Evolutionary conservation across 257 asterid species (phyloP).

Genomic region (Solanum gracilifrons): DNA sequence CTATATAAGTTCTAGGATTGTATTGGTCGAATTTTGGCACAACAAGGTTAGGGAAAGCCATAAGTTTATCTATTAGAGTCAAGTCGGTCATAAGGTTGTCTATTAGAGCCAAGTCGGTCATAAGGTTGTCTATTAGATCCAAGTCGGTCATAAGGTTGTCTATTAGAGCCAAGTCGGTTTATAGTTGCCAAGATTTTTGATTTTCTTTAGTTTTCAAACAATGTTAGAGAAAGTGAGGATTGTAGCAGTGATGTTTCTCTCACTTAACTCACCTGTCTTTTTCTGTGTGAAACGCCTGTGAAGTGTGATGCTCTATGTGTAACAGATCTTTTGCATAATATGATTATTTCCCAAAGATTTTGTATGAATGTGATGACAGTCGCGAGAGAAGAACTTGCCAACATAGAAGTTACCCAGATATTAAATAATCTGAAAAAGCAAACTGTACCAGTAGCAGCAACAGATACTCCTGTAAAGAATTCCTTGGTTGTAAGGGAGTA

Average conservation of each 20-base stretch:
- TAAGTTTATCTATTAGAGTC: neutral
- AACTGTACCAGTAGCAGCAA: neutral
- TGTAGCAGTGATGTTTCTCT: neutral
- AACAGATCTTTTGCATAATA: neutral
- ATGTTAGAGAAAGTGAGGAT: neutral
- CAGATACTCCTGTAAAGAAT: neutral
- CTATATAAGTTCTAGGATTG: neutral
- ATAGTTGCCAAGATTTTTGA: neutral
- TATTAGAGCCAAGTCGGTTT: neutral
- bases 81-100: neutral
- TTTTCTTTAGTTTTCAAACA: neutral
- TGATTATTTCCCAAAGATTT: neutral
- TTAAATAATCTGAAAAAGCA: neutral
- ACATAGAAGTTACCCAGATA: neutral
- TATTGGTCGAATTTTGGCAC: neutral
- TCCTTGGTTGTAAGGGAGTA: neutral
- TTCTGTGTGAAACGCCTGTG: neutral
- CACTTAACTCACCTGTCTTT: neutral
- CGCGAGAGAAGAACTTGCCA: neutral
- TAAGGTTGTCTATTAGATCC: neutral
- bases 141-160: neutral
- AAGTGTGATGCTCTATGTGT: neutral
- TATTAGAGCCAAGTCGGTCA: neutral
- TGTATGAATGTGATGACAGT: neutral
- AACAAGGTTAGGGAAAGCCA: neutral